Evolutionary conservation across 2,329 filamentous ascomycete genomes (phyloP).

Genomic region (Eutypa lata): DNA sequence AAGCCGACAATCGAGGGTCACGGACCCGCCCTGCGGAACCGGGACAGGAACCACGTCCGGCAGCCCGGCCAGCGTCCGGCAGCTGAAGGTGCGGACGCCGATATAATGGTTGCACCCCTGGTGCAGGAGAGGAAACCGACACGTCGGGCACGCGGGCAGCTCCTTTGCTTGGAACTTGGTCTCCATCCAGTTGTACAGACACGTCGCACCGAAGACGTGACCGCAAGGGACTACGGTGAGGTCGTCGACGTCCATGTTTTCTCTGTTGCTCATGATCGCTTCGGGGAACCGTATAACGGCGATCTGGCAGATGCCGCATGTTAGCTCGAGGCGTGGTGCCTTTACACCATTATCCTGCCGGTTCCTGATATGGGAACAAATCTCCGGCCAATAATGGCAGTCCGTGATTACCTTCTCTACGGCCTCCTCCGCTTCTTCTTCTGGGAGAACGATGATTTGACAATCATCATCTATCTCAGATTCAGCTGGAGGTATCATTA

Average conservation of each 20-base stretch:
- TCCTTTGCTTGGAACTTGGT: neutral
- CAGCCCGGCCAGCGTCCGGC: neutral
- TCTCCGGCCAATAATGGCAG: neutral
- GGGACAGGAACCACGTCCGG: neutral
- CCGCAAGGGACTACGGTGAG: neutral
- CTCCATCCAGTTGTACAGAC: neutral
- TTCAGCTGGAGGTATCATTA: no score
- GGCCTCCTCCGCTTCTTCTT: no score
- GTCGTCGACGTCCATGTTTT: neutral
- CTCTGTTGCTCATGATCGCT: neutral
- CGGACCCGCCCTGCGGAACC: neutral
- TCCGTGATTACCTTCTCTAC: neutral
- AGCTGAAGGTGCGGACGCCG: neutral
- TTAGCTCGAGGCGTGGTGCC: neutral
- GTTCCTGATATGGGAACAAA: neutral
- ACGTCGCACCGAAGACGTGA: neutral
- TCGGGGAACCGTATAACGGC: neutral
- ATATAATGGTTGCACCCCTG: neutral
- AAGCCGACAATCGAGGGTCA: neutral
- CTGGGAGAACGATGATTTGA: no score
- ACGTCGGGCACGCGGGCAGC: neutral
- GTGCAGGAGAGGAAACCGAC: neutral
- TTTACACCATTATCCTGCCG: neutral
- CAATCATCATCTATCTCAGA: no score
- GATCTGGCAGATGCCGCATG: neutral